Conservation (phyloP, 345 rosid genomes). For the Melaleuca alternifolia region DNA sequence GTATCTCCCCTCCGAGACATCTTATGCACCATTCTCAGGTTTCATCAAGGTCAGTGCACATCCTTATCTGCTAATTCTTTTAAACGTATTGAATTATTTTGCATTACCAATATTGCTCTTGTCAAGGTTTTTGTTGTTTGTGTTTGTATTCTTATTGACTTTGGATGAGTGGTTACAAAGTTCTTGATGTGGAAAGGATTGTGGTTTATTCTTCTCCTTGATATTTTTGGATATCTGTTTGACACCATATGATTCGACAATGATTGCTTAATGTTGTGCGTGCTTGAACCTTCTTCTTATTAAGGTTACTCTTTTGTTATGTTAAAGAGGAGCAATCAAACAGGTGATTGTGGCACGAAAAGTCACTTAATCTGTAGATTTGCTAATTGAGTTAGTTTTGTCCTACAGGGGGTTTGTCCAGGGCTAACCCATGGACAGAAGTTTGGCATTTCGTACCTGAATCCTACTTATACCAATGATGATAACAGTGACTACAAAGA, state of each 20-base stretch:
- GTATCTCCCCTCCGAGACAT: conserved; percentile 12
- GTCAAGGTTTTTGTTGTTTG: background rate
- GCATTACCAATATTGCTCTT: background rate
- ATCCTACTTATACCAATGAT: conserved; percentile 15
- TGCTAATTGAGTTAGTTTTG: background rate
- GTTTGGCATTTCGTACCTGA: conserved; percentile 52
- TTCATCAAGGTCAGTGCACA: conserved; percentile 56
- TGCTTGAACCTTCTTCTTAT: background rate
- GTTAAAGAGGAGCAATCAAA: background rate
- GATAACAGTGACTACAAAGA: conserved; percentile 8
- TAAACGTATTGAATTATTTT: background rate
- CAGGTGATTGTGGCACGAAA: background rate
- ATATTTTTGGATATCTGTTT: background rate
- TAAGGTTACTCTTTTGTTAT: background rate
- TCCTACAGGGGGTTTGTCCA: conserved; percentile 71
- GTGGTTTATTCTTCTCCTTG: background rate
- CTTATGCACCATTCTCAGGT: conserved; percentile 43
- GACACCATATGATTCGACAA: background rate
- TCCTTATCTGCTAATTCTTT: background rate
- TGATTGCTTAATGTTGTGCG: background rate
- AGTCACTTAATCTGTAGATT: background rate
- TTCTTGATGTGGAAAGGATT: background rate
- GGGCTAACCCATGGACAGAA: conserved; percentile 76
- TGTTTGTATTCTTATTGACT: background rate
- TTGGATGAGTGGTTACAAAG: background rate